phyloP scores from a whole-genome alignment of 192 early-diverging fungal species.

The Mortierella hygrophila region DNA sequence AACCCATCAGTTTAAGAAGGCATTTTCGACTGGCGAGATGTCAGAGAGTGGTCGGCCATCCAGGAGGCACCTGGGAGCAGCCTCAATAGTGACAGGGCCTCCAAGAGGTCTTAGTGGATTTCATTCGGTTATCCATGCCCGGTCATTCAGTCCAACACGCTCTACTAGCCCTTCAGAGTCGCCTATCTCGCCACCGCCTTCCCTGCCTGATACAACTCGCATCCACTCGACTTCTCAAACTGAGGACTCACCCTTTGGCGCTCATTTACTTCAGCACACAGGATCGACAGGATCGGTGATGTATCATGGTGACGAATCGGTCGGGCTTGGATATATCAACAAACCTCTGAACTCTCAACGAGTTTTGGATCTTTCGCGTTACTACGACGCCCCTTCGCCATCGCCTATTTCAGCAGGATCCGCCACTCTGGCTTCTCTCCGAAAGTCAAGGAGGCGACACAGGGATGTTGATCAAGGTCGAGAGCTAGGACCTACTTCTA shows the following conservation, averaged over 20 bases:
- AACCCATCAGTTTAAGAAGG: background rate
- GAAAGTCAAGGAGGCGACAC: background rate
- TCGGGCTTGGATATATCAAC: slow-evolving; percentile 19
- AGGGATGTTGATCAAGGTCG: background rate
- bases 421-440: background rate
- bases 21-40: background rate
- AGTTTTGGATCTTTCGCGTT: slow-evolving; percentile 20
- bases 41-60: background rate
- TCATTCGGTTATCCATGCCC: slow-evolving; percentile 1
- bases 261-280: background rate
- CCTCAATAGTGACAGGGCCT: background rate
- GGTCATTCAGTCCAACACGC: slow-evolving; percentile 26
- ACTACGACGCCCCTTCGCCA: slow-evolving; percentile 2
- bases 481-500: background rate
- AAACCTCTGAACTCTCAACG: slow-evolving; percentile 7
- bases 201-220: background rate
- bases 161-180: background rate
- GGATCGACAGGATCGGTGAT: background rate
- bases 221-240: background rate
- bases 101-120: background rate
- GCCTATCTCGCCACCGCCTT: background rate
- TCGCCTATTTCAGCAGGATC: background rate
- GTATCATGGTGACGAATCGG: slow-evolving; percentile 4
- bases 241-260: background rate
- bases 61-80: background rate